Conservation (phyloP, 768 basidiomycete genomes). For the Amanita subjunquillea region DNA sequence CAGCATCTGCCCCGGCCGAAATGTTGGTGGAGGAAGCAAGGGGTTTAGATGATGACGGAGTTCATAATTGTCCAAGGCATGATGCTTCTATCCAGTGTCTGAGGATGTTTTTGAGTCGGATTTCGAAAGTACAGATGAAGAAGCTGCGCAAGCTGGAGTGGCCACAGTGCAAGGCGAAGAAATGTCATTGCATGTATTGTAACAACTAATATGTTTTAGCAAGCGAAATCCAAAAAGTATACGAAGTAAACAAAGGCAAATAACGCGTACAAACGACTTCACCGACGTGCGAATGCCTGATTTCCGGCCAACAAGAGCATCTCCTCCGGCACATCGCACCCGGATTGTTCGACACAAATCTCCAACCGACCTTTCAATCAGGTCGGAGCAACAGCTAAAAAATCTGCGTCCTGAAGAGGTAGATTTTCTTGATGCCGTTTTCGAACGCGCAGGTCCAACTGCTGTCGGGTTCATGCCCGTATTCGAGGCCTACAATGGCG, state of each 20-base stretch:
- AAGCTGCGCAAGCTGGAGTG: too few species aligned
- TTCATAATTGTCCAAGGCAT: too few species aligned
- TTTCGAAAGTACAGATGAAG: too few species aligned
- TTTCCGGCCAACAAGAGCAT: conserved; percentile 38
- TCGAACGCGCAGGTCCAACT: conserved; percentile 51
- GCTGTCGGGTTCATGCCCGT: conserved; percentile 72
- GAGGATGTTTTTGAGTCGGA: too few species aligned
- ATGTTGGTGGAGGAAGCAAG: too few species aligned
- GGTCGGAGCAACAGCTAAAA: conserved; percentile 40
- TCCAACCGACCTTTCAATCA: conserved; percentile 26
- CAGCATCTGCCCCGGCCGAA: neutral
- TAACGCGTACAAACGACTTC: neutral
- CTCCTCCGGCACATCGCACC: conserved; percentile 31
- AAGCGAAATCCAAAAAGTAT: too few species aligned
- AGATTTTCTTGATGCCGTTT: conserved; percentile 65
- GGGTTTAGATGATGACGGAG: too few species aligned
- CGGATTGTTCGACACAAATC: conserved; percentile 9
- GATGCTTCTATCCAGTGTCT: too few species aligned
- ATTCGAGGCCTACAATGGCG: conserved; percentile 80
- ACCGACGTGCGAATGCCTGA: conserved; percentile 23
- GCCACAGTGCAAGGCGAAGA: too few species aligned
- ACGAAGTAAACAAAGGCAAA: conserved; percentile 1
- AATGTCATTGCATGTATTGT: too few species aligned
- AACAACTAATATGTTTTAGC: too few species aligned
- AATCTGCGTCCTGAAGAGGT: conserved; percentile 47